Evolutionary conservation across 2,329 filamentous ascomycete species (phyloP).

Genomic region (Zasmidium angulare): DNA sequence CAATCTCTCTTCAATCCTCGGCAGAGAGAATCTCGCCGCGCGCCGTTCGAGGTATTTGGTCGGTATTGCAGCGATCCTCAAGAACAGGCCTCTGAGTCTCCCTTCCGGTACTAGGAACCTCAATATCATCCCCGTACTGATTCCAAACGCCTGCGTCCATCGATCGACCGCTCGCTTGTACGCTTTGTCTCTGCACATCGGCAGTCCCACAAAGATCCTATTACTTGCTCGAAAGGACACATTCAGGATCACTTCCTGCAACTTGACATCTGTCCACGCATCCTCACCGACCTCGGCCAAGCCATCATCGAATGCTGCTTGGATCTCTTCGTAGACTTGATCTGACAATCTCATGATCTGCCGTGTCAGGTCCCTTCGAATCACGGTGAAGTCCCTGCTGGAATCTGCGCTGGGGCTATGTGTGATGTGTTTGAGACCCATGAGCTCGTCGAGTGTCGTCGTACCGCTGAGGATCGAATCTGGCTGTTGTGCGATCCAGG

Average conservation of each 20-base stretch:
- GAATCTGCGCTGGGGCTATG: slow-evolving; percentile 10
- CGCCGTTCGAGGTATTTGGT: slow-evolving; percentile 3
- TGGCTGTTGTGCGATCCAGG: slow-evolving; percentile 13
- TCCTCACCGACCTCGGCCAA: background rate
- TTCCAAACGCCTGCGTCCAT: slow-evolving; percentile 11
- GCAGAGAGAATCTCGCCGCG: slow-evolving; percentile 1
- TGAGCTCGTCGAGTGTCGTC: slow-evolving; percentile 4
- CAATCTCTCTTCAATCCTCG: slow-evolving; percentile 3
- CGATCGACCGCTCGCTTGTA: slow-evolving; percentile 9
- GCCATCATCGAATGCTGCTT: slow-evolving; percentile 4
- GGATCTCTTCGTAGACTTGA: slow-evolving; percentile 17
- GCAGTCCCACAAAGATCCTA: slow-evolving; percentile 17
- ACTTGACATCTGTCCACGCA: slow-evolving; percentile 7
- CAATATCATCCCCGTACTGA: slow-evolving; percentile 13
- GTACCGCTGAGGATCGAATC: slow-evolving; percentile 13
- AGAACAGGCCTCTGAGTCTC: slow-evolving; percentile 1
- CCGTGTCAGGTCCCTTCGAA: slow-evolving; percentile 16
- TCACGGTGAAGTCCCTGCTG: slow-evolving; percentile 16
- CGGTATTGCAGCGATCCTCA: slow-evolving; percentile 8
- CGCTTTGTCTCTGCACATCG: slow-evolving; percentile 10
- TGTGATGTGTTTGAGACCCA: slow-evolving; percentile 11
- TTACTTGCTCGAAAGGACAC: slow-evolving; percentile 20
- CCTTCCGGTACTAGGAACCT: slow-evolving; percentile 2
- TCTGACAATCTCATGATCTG: slow-evolving; percentile 12
- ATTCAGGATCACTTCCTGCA: slow-evolving; percentile 11